A percentile compares a stretch with the other conserved stretches of the same genome.
phyloP scores from a whole-genome alignment of 2,329 filamentous ascomycete species.

The Chrysoporthe austroafricana region DNA sequence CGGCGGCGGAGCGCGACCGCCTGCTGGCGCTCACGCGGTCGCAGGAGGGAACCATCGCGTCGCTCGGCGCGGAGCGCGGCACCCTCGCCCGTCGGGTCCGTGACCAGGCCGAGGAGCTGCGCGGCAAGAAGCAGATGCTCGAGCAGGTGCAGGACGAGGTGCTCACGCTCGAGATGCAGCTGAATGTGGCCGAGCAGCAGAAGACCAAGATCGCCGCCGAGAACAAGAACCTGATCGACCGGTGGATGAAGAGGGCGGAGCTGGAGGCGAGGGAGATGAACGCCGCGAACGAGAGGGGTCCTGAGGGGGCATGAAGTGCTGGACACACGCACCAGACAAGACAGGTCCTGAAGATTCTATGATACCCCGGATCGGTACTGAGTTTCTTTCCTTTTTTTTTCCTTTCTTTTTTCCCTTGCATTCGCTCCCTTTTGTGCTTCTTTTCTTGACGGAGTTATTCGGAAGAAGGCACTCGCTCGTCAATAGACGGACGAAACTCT shows the following conservation, averaged over 20 bases:
- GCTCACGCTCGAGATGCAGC: constrained; percentile 81
- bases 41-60: constrained; percentile 64
- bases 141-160: constrained; percentile 94
- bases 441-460: too few relatives aligned
- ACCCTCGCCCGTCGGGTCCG: constrained; percentile 68
- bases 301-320: background rate
- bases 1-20: constrained; percentile 63
- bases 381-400: too few relatives aligned
- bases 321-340: background rate
- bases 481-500: too few relatives aligned
- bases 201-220: constrained; percentile 74
- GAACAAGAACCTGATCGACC: constrained; percentile 85
- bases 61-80: constrained; percentile 65
- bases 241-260: constrained; percentile 89
- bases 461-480: too few relatives aligned
- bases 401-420: too few relatives aligned
- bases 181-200: constrained; percentile 82
- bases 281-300: constrained; percentile 53
- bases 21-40: constrained; percentile 62
- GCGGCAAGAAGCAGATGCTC: constrained; percentile 80
- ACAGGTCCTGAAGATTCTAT: constrained; percentile 2
- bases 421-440: too few relatives aligned
- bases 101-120: constrained; percentile 84
- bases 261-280: constrained; percentile 91
- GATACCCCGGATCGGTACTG: constrained; percentile 15